Evolutionary conservation across 192 early-diverging fungal species (phyloP).

Genomic region (Dispira simplex): DNA sequence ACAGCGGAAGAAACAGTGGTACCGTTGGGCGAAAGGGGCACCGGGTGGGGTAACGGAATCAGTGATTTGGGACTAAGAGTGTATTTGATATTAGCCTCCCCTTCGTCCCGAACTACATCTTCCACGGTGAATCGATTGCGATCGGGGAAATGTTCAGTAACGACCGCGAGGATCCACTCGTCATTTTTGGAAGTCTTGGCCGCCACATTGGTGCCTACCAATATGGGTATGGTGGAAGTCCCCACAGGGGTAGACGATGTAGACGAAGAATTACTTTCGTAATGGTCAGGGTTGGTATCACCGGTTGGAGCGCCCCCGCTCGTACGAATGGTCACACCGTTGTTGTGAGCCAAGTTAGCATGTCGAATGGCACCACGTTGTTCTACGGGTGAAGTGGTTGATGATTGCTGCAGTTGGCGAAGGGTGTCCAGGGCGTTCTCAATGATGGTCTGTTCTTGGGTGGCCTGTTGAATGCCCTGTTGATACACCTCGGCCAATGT

Average conservation of each 20-base stretch:
- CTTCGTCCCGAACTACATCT: conserved; percentile 6
- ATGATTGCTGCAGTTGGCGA: not conserved
- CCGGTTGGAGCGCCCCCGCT: not conserved
- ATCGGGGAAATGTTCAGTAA: not conserved
- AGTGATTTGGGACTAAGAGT: not conserved
- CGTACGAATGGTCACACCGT: not conserved
- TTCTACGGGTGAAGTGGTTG: not conserved
- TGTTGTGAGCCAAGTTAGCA: not conserved
- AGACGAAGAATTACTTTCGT: not conserved
- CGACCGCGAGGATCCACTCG: conserved; percentile 6
- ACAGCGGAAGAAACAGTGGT: not conserved
- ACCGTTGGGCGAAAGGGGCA: conserved; percentile 6
- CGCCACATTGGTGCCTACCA: not conserved
- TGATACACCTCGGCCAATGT: not conserved
- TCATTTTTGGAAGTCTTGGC: conserved; percentile 6
- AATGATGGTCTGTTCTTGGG: not conserved
- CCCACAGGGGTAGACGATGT: not conserved
- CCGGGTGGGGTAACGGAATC: conserved; percentile 1
- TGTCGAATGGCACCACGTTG: not conserved
- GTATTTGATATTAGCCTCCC: not conserved
- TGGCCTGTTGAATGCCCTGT: not conserved
- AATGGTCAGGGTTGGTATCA: not conserved
- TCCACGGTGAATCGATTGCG: not conserved
- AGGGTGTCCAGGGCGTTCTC: not conserved
- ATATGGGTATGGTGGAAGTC: not conserved